Evolutionary conservation across 805 yeast species (phyloP).

Genomic region (Zygoascus biomembranicola): DNA sequence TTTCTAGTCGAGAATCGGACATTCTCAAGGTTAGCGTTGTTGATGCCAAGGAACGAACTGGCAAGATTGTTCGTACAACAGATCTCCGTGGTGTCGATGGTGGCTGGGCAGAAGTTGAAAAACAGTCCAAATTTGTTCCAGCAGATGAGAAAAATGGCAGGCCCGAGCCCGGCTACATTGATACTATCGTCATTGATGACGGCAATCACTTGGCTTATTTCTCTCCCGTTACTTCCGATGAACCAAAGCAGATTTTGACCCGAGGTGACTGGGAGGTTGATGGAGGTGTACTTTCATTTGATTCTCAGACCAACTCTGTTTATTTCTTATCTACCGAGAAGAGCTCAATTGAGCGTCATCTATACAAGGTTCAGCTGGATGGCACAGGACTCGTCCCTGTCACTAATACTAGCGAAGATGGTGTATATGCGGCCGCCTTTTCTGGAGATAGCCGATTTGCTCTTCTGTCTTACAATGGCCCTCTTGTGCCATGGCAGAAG

Average conservation of each 20-base stretch:
- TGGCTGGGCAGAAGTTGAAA: conserved; percentile 74
- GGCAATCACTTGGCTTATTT: conserved; percentile 78
- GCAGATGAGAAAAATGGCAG: conserved; percentile 37
- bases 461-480: conserved; percentile 67
- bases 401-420: conserved; percentile 48
- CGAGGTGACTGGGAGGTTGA: conserved; percentile 89
- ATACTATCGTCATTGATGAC: conserved; percentile 43
- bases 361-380: conserved; percentile 58
- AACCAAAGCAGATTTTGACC: conserved; percentile 50
- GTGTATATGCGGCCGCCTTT: conserved; percentile 64
- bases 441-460: conserved; percentile 73
- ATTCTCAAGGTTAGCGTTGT: conserved; percentile 48
- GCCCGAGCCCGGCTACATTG: conserved; percentile 65
- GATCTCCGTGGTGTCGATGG: conserved; percentile 36
- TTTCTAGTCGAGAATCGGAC: conserved; percentile 62
- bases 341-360: conserved; percentile 76
- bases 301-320: conserved; percentile 40
- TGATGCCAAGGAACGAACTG: conserved; percentile 33
- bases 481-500: conserved; percentile 70
- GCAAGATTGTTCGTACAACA: conserved; percentile 41
- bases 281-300: conserved; percentile 49
- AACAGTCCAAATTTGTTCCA: conserved; percentile 52
- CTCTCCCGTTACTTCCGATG: conserved; percentile 53
- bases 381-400: conserved; percentile 35
- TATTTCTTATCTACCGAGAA: conserved; percentile 69